Percentiles rank a stretch among this genome's conserved stretches.
Evolutionary conservation across 352 stramenopile genomes (phyloP).

Genomic region (Aphanomyces cochlioides): DNA sequence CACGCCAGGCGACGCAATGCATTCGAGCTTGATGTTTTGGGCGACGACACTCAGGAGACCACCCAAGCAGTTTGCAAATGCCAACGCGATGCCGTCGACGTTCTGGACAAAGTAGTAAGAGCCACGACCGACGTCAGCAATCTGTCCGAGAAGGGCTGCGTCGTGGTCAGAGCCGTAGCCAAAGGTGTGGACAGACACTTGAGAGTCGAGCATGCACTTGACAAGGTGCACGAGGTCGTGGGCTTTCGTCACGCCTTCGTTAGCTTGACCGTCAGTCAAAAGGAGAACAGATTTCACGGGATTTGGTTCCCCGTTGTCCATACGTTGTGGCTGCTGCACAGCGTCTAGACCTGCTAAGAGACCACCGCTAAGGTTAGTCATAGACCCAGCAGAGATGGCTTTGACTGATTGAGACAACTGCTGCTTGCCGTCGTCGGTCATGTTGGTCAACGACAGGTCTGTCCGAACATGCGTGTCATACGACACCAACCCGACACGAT

Average conservation of each 20-base stretch:
- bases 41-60: constrained; percentile 55
- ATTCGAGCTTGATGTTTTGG: constrained; percentile 44
- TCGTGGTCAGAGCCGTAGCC: constrained; percentile 55
- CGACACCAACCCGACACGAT: constrained; percentile 50
- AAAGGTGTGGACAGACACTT: constrained; percentile 44
- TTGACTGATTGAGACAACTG: constrained; percentile 33
- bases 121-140: constrained; percentile 39
- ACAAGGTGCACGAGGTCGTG: background rate
- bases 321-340: background rate
- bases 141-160: constrained; percentile 37
- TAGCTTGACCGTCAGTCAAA: constrained; percentile 58
- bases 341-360: constrained; percentile 36
- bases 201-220: background rate
- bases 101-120: constrained; percentile 42
- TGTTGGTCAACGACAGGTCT: constrained; percentile 38
- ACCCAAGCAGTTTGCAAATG: constrained; percentile 59
- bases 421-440: constrained; percentile 27
- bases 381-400: constrained; percentile 36
- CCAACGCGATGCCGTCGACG: constrained; percentile 27
- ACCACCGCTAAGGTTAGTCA: constrained; percentile 52
- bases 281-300: constrained; percentile 48
- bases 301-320: constrained; percentile 30
- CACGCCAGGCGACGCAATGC: constrained; percentile 33
- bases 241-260: constrained; percentile 37
- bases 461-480: constrained; percentile 44